These are phyloP conservation scores for Aphanomyces astaci DNA, from an alignment of 352 stramenopile species.

Conservation along the genomic window DNA sequence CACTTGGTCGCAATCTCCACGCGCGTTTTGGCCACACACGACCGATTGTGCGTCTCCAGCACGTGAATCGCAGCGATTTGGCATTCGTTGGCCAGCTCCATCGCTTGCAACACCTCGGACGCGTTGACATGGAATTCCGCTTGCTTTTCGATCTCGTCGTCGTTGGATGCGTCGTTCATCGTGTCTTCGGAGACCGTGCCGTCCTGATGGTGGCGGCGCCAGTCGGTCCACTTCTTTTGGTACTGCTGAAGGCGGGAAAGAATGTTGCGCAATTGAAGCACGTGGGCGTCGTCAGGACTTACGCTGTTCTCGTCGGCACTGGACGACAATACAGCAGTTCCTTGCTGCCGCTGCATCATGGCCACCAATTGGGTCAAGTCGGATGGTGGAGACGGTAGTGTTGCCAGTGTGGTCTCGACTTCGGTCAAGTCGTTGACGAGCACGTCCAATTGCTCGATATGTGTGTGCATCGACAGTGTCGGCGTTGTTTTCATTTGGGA, in stretches of 20 bases:
- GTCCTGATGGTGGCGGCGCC: not conserved
- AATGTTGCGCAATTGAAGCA: constrained; percentile 5
- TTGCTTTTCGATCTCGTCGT: not conserved
- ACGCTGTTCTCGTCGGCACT: not conserved
- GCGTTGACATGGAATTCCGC: not conserved
- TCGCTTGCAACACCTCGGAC: not conserved
- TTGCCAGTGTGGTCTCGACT: not conserved
- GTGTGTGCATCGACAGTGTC: not conserved
- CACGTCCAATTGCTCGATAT: not conserved
- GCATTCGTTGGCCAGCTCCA: constrained; percentile 13
- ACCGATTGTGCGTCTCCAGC: constrained; percentile 20
- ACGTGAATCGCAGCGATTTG: constrained; percentile 13
- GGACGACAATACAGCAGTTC: not conserved
- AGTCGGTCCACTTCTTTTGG: not conserved
- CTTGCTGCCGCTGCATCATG: not conserved
- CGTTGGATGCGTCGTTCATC: not conserved
- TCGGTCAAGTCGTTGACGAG: not conserved
- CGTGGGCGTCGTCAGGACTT: not conserved
- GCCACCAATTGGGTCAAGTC: not conserved
- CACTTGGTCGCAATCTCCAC: constrained; percentile 20
- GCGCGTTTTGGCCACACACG: constrained; percentile 4
- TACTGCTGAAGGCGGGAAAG: not conserved
- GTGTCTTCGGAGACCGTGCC: not conserved
- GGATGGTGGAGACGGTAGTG: not conserved
- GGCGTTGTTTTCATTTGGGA: not conserved